A percentile compares a stretch with the other conserved stretches of the same genome.
Evolutionary conservation across 257 asterid species (phyloP).

Genomic region (Ilex aquifolium): DNA sequence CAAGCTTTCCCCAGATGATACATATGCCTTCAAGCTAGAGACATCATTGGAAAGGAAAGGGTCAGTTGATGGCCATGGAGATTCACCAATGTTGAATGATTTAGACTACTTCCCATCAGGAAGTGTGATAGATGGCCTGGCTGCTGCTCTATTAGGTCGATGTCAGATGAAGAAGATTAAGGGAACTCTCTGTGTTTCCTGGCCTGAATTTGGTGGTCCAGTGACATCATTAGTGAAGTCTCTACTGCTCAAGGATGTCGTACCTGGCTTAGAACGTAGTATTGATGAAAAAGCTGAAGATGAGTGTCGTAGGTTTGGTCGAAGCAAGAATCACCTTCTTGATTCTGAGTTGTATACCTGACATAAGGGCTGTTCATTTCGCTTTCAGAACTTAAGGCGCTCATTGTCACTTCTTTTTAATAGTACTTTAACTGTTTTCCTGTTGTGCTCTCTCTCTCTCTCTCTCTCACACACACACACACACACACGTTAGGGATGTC

Average conservation of each 20-base stretch:
- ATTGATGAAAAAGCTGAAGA: slow-evolving; percentile 34
- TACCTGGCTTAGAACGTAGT: slow-evolving; percentile 36
- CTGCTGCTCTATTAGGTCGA: slow-evolving; percentile 71
- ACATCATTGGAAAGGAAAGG: slow-evolving; percentile 53
- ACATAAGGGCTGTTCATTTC: neutral
- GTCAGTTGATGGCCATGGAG: slow-evolving; percentile 18
- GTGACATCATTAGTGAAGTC: slow-evolving; percentile 56
- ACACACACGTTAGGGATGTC: no score
- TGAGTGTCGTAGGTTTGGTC: slow-evolving; percentile 39
- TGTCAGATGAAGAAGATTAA: slow-evolving; percentile 68
- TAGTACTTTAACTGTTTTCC: no score
- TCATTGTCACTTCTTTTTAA: neutral
- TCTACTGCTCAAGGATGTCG: slow-evolving; percentile 48
- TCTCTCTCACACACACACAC: no score
- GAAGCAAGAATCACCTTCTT: slow-evolving; percentile 35
- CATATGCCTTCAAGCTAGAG: slow-evolving; percentile 70
- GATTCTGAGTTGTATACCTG: slow-evolving; percentile 83
- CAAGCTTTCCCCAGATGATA: slow-evolving; percentile 67
- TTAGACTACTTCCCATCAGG: slow-evolving; percentile 85
- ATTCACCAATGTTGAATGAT: slow-evolving; percentile 39
- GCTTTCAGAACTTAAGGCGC: neutral
- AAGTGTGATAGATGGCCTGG: slow-evolving; percentile 85
- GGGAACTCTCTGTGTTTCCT: slow-evolving; percentile 66
- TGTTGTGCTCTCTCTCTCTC: no score
- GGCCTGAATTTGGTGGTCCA: slow-evolving; percentile 77